Percentiles rank a stretch among this genome's conserved stretches.
These are phyloP conservation scores for Cnidoscolus chayamansa DNA, from an alignment of 441 rosid genomes.

Conservation along the genomic window DNA sequence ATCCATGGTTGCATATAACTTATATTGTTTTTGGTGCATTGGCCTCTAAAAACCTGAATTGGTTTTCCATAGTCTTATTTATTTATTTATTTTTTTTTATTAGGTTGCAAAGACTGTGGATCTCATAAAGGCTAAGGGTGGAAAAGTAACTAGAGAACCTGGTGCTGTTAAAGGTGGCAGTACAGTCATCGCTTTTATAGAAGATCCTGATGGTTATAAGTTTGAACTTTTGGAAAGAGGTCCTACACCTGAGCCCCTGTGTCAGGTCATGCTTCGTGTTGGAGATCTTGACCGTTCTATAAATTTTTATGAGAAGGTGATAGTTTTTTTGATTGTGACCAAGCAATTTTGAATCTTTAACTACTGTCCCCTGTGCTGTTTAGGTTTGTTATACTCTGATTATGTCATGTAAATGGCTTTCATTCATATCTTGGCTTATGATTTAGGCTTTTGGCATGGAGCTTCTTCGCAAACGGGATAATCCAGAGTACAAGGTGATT, in stretches of 20 bases:
- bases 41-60: conserved; percentile 9
- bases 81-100: conserved; percentile 1
- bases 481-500: conserved; percentile 82
- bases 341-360: not conserved
- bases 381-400: not conserved
- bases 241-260: conserved; percentile 87
- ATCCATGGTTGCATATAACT: not conserved
- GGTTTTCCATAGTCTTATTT: not conserved
- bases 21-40: not conserved
- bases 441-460: conserved; percentile 95
- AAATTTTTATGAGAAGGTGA: conserved; percentile 82
- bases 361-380: not conserved
- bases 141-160: conserved; percentile 83
- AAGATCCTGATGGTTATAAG: conserved; percentile 96
- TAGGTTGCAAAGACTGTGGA: conserved; percentile 80
- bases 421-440: conserved; percentile 15
- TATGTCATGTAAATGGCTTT: conserved; percentile 1
- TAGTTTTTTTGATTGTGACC: conserved; percentile 10
- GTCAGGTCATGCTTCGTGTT: conserved; percentile 98
- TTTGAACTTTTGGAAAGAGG: conserved; percentile 87
- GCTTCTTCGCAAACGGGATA: conserved; percentile 78
- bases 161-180: conserved; percentile 89
- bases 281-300: conserved; percentile 89
- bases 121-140: conserved; percentile 89
- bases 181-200: conserved; percentile 76